Evolutionary conservation across 139 green algal species (phyloP).

Genomic region (Chlamydomonas urium): DNA sequence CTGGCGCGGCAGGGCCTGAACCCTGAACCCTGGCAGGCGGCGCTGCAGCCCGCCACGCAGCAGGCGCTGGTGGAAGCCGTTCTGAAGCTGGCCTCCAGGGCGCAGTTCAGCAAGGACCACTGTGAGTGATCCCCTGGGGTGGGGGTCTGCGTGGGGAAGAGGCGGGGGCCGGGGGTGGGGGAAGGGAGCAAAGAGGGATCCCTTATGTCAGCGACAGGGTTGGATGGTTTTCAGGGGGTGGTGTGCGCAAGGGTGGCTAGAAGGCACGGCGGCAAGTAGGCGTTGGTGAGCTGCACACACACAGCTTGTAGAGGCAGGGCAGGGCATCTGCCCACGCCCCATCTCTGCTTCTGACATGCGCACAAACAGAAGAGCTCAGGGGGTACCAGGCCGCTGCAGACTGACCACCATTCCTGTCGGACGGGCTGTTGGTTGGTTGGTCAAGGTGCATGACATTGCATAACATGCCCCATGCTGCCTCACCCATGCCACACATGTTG

Average conservation of each 20-base stretch:
- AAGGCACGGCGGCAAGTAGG: not conserved
- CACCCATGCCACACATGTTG: not conserved
- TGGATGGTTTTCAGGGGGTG: not conserved
- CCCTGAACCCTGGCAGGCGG: not conserved
- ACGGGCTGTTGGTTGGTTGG: too few relatives aligned
- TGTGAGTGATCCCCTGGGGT: slow-evolving; percentile 23
- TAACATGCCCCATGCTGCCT: not conserved
- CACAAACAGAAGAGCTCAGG: too few relatives aligned
- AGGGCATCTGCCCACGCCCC: too few relatives aligned
- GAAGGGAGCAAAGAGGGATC: not conserved
- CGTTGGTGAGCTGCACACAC: not conserved
- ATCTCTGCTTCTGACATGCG: too few relatives aligned
- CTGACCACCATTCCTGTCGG: too few relatives aligned
- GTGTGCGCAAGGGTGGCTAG: not conserved
- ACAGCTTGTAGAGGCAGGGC: too few relatives aligned
- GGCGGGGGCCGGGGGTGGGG: not conserved
- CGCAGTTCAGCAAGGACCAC: slow-evolving; percentile 77
- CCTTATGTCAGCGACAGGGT: not conserved
- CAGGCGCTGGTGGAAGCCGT: slow-evolving; percentile 36
- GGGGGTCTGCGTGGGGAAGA: not conserved
- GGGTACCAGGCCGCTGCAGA: too few relatives aligned
- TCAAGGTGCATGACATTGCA: too few relatives aligned
- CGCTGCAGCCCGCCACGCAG: slow-evolving; percentile 11
- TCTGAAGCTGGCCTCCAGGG: slow-evolving; percentile 64
- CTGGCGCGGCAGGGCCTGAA: slow-evolving; percentile 22